phyloP scores from a whole-genome alignment of 495 filamentous ascomycete genomes.

The Penicillium macrosclerotiorum region DNA sequence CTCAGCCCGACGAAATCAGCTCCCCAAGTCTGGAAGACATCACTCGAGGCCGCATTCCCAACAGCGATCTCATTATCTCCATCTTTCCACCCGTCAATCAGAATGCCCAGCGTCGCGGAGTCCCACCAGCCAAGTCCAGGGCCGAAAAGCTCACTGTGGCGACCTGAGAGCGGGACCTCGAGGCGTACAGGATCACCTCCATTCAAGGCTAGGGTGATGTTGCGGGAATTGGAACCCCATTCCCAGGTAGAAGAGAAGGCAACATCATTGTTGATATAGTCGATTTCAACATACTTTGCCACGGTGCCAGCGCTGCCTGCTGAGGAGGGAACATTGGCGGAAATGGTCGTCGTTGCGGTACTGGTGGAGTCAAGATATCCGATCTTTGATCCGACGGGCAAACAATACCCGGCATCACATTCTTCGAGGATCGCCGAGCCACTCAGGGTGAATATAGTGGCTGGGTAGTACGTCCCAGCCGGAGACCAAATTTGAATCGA shows the following conservation, averaged over 20 bases:
- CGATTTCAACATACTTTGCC: slow-evolving; percentile 41
- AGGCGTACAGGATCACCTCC: slow-evolving; percentile 36
- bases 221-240: slow-evolving; percentile 43
- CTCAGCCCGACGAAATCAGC: slow-evolving; percentile 40
- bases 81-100: slow-evolving; percentile 42
- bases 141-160: slow-evolving; percentile 44
- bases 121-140: slow-evolving; percentile 49
- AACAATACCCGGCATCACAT: slow-evolving; percentile 33
- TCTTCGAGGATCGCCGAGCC: slow-evolving; percentile 27
- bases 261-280: slow-evolving; percentile 53
- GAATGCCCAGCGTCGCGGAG: slow-evolving; percentile 39
- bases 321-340: slow-evolving; percentile 15
- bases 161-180: slow-evolving; percentile 48
- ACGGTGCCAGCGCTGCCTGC: neutral
- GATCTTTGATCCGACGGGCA: slow-evolving; percentile 43
- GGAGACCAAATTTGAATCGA: slow-evolving; percentile 29
- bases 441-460: slow-evolving; percentile 31
- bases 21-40: slow-evolving; percentile 30
- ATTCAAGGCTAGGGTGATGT: slow-evolving; percentile 48
- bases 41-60: slow-evolving; percentile 33
- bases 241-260: slow-evolving; percentile 42
- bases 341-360: slow-evolving; percentile 24
- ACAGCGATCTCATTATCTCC: slow-evolving; percentile 40
- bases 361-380: slow-evolving; percentile 24
- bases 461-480: slow-evolving; percentile 36